phyloP scores from a whole-genome alignment of 2,329 filamentous ascomycete species.

The Torrubiella hemipterigena region DNA sequence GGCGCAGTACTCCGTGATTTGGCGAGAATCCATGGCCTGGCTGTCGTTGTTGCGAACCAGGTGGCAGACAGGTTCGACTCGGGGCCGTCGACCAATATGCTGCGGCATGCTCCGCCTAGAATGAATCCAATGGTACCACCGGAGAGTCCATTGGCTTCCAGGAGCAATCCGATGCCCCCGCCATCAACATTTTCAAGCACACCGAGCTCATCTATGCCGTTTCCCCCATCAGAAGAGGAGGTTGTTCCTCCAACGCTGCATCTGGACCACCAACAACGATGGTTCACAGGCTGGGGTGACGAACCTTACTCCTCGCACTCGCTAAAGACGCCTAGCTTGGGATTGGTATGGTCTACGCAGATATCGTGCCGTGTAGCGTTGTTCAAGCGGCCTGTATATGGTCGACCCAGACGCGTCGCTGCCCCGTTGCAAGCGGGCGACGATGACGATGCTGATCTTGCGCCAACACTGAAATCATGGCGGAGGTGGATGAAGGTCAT shows the following conservation, averaged over 20 bases:
- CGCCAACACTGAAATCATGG: conserved; percentile 44
- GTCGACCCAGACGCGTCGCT: conserved; percentile 20
- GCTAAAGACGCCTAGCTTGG: conserved; percentile 76
- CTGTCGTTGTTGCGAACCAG: conserved; percentile 88
- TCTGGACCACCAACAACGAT: conserved; percentile 82
- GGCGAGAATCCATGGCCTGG: conserved; percentile 62
- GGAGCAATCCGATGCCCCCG: conserved; percentile 23
- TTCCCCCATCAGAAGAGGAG: conserved; percentile 15
- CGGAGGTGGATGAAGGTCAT: conserved; percentile 77
- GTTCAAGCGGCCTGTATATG: conserved; percentile 54
- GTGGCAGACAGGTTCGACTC: conserved; percentile 72
- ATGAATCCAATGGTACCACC: conserved; percentile 1
- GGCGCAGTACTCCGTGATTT: conserved; percentile 66
- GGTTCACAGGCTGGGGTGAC: conserved; percentile 94
- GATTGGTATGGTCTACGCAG: conserved; percentile 85
- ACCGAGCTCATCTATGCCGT: conserved; percentile 27
- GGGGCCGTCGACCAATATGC: conserved; percentile 11
- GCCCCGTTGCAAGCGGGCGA: conserved; percentile 24
- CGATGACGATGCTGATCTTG: conserved; percentile 27
- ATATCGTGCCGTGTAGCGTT: conserved; percentile 72
- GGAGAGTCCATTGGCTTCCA: conserved; percentile 38
- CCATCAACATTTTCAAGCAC: conserved; percentile 17
- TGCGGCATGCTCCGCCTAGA: conserved; percentile 16
- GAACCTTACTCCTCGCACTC: conserved; percentile 31
- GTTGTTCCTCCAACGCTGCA: conserved; percentile 43